Evolutionary conservation across 768 basidiomycete species (phyloP), one percentile per base, ranked within the genome.

Genomic region (Lentinula detonsa): DNA sequence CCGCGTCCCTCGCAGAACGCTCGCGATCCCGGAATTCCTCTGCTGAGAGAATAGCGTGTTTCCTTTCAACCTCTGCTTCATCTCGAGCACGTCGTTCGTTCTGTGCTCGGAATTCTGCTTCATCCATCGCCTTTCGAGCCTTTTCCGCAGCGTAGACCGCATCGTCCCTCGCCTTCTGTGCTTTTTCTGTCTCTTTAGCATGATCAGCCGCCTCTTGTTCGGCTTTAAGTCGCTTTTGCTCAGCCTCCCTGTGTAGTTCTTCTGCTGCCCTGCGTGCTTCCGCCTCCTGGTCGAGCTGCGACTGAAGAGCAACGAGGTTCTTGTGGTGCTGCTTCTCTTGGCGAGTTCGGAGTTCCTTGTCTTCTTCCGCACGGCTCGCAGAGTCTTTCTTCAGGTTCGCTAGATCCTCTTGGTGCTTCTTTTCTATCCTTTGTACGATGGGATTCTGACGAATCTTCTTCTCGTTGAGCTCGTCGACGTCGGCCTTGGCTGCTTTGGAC

Each of bases 111-210:
- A 5, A 4, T 7, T 62, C 39, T 13, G 56, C 57, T 37, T 59
- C 61, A 21, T 59, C 50, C 55, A 35, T 42, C 5, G 53, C 60
- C 54, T 37, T 42, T 54, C 31, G 39, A 52, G 59, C 50, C 59
- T 51, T 34, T 16, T 52, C 50, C 9, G 59, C 59, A 10, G 48
- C 59, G 10, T 33, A 16, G 28, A 42, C 39, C n/a, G 57, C 57
- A 9, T 59, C 48, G n/a, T 59, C 57, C 39, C 37, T 59, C 2
- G 34, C 57, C 46, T 48, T 48, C 43, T 50, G 57, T 6, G 57
- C 57, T 5, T 35, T 50, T 49, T 59, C 57, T 16, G 57, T 45
- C 31, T 37, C 43, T 21, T 37, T 33, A 21, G 43, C 57, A 37
- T 46, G 33, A 31, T 46, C 57, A 6, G 9, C 15, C 31, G 57